phyloP scores from a whole-genome alignment of 2,329 filamentous ascomycete genomes.

The Colletotrichum phormii region DNA sequence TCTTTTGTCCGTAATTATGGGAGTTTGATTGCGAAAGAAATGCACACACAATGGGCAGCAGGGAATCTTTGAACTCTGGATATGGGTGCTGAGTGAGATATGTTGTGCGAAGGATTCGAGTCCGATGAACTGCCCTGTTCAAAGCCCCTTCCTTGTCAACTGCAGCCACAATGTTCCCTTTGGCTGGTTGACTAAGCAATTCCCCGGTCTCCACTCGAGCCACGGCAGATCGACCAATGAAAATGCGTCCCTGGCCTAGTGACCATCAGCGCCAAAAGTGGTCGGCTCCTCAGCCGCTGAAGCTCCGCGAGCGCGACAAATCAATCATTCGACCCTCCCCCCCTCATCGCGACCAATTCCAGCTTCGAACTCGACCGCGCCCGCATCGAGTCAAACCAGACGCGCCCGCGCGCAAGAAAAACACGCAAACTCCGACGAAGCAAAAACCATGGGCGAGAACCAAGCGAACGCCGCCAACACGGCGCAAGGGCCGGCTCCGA shows the following conservation, averaged over 20 bases:
- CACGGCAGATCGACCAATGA: conserved; percentile 11
- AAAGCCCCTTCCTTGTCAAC: conserved; percentile 20
- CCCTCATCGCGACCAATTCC: conserved; percentile 1
- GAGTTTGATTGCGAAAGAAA: not conserved
- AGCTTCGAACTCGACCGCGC: conserved; percentile 9
- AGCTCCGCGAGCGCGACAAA: conserved; percentile 18
- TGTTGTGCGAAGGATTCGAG: conserved; percentile 7
- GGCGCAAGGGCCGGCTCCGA: conserved; percentile 44
- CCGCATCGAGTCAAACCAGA: conserved; percentile 6
- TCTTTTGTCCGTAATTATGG: not conserved
- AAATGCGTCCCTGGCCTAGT: not conserved
- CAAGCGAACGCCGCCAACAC: conserved; percentile 33
- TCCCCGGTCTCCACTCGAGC: not conserved
- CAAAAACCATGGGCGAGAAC: conserved; percentile 34
- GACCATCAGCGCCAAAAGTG: not conserved
- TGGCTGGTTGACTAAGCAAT: not conserved
- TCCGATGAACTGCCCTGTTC: conserved; percentile 19
- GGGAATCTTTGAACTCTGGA: not conserved
- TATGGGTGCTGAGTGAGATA: conserved; percentile 22
- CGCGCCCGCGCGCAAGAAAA: not conserved
- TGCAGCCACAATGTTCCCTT: not conserved
- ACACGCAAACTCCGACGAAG: not conserved
- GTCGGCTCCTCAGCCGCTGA: conserved; percentile 16
- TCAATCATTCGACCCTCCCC: not conserved
- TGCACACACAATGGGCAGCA: not conserved